Percentiles rank a stretch among this genome's conserved stretches.
phyloP scores from a whole-genome alignment of 1,284 basidiomycete species.

The Ceratobasidium theobromae region DNA sequence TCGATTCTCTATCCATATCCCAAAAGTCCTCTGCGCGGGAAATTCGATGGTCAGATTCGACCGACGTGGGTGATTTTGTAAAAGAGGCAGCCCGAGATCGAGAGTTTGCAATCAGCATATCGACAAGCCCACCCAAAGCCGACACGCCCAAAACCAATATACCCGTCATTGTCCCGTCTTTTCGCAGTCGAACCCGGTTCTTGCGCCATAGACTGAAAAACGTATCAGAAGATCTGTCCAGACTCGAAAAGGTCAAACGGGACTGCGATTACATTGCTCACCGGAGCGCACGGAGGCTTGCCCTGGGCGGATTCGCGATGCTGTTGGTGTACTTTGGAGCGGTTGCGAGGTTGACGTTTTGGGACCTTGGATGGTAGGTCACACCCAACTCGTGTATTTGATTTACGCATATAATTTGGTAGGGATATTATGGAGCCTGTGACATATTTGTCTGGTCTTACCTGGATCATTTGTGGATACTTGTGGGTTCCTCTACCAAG shows the following conservation, averaged over 20 bases:
- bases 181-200: slow-evolving; percentile 62
- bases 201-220: slow-evolving; percentile 48
- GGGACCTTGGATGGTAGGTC: slow-evolving; percentile 58
- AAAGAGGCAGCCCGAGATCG: slow-evolving; percentile 59
- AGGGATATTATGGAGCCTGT: slow-evolving; percentile 74
- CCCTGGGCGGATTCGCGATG: slow-evolving; percentile 58
- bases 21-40: slow-evolving; percentile 41
- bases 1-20: slow-evolving; percentile 45
- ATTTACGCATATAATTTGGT: slow-evolving; percentile 19
- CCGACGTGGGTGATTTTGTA: slow-evolving; percentile 67
- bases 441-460: slow-evolving; percentile 62
- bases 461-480: slow-evolving; percentile 61
- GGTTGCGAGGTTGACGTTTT: slow-evolving; percentile 64
- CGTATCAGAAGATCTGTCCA: slow-evolving; percentile 1
- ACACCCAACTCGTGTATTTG: neutral
- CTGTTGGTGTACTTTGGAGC: slow-evolving; percentile 63
- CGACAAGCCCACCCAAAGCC: slow-evolving; percentile 34
- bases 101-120: slow-evolving; percentile 58
- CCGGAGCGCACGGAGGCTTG: slow-evolving; percentile 57
- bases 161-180: slow-evolving; percentile 61
- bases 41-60: slow-evolving; percentile 62
- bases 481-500: slow-evolving; percentile 49
- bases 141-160: slow-evolving; percentile 43
- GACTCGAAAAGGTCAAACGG: slow-evolving; percentile 48
- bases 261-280: slow-evolving; percentile 61